Evolutionary conservation across 139 green algal species (phyloP), one percentile per base, ranked within the genome.

Genomic region (Chlorella sp.): DNA sequence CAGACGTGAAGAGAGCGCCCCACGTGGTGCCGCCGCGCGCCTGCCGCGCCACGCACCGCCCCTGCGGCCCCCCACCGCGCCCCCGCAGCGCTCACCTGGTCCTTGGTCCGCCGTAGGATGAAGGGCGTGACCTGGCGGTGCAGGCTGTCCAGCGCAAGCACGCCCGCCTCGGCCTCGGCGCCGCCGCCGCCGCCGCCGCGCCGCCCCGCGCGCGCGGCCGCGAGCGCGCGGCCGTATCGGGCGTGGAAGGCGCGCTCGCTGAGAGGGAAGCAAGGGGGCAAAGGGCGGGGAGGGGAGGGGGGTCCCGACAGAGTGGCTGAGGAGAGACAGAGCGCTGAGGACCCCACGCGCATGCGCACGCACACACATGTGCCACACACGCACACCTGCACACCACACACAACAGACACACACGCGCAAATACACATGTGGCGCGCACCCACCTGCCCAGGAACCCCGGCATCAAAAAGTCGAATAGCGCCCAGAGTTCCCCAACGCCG

Each of bases 401-500:
- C n/a, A n/a, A n/a, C n/a, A n/a, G n/a, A n/a, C n/a, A n/a, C n/a
- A n/a, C n/a, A n/a, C n/a, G n/a, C n/a, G n/a, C n/a, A n/a, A n/a
- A n/a, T n/a, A n/a, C n/a, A n/a, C n/a, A n/a, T n/a, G n/a, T n/a
- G n/a, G n/a, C n/a, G n/a, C n/a, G n/a, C n/a, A n/a, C n/a, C n/a
- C n/a, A n/a, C n/a, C n/a, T 75, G 31, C 91, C 91, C 11, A 94
- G 74, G 67, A 93, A 91, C 51, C 94, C 94, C 0, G 96, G 96
- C 93, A 99, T 98, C 23, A 98, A 78, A 79, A 98, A 99, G 86
- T 98, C 95, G 79, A 99, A 99, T 12, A 99, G 82, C 6, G 83
- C 85, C 96, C 96, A 99, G 45, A 99, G 87, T 88, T 99, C 96
- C 36, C 92, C 60, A 45, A 97, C 91, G 65, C 90, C 89, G 89